Conservation (phyloP, 176 grass and related monocot species). For the Eleusine indica region DNA sequence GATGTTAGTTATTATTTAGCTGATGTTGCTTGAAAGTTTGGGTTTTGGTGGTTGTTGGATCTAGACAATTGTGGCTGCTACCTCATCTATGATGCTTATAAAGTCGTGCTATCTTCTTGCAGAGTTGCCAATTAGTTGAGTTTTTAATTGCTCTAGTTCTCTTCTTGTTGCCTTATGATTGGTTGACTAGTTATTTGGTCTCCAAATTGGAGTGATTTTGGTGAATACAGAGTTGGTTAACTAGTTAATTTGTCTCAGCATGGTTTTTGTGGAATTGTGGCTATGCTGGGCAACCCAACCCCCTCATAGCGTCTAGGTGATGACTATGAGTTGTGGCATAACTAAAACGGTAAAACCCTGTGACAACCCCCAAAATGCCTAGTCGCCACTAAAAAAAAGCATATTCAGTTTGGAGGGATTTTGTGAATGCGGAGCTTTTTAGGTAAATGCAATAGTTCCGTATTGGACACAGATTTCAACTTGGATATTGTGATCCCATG, state of each 20-base stretch:
- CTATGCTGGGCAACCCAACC: not conserved
- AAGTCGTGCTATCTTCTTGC: conserved; percentile 18
- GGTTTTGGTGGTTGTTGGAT: conserved; percentile 5
- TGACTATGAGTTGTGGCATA: too few relatives aligned
- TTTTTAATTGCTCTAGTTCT: conserved; percentile 23
- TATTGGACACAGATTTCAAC: not conserved
- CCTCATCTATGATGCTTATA: conserved; percentile 17
- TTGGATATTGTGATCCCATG: conserved; percentile 3
- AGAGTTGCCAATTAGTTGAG: conserved; percentile 5
- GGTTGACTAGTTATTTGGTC: conserved; percentile 7
- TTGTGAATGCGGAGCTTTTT: conserved; percentile 13
- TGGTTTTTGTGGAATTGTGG: not conserved
- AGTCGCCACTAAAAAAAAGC: too few relatives aligned
- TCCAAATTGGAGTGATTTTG: not conserved
- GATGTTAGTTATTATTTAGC: conserved; percentile 24
- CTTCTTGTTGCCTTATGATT: conserved; percentile 36
- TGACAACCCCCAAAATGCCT: too few relatives aligned
- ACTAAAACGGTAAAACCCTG: too few relatives aligned
- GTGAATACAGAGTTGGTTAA: conserved; percentile 8
- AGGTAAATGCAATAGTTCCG: not conserved
- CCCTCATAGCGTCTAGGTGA: not conserved
- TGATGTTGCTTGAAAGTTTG: conserved; percentile 22
- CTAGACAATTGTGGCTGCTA: conserved; percentile 21
- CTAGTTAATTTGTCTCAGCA: not conserved
- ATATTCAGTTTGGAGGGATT: too few relatives aligned